Evolutionary conservation across 2,329 filamentous ascomycete species (phyloP), one percentile per base, ranked within the genome.

Genomic region (Monosporascus sp.): DNA sequence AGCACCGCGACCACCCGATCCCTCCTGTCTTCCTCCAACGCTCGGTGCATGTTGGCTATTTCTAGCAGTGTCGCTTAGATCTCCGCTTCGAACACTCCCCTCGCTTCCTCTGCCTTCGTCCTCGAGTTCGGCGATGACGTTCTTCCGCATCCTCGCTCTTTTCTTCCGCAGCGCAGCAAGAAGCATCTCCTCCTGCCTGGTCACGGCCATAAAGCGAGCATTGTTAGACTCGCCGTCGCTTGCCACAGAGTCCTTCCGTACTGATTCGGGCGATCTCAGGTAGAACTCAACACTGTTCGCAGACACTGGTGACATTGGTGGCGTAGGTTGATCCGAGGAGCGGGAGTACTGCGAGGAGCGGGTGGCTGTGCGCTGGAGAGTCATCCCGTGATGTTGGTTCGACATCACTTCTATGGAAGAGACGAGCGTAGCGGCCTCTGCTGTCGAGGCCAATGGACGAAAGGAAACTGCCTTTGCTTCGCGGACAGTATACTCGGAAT

Each of bases 101-200:
- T 46, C 43, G 41, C 53, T 55, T n/a, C 50, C 58, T n/a, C 54
- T 56, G 17, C 22, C 43, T 26, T 69, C 68, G 35, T 72, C 74
- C 31, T 75, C 73, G 16, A 72, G 68, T 55, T 78, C 74, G 22
- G 72, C 68, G 14, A 74, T 66, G 19, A 75, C 69, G 3, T 72
- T 74, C 56, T 80, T 74, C 2, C 78, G 76, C 75, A 81, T 80
- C n/a, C 71, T 70, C 3, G 79, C 75, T n/a, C 79, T 73, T 69
- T 81, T 82, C 59, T 78, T 74, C 8, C 81, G 74, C 43, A 84
- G 71, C 3, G 81, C 81, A 2, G 80, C 76, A 4, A 84, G 70
- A 1, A 84, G 70, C 73, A 82, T 77, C 65, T 84, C 78, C 55
- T 84, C 81, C 56, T 83, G 79, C 4, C 72, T 74, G 0, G 80